phyloP scores from a whole-genome alignment of 371 early-diverging fungal genomes.

The Cokeromyces recurvatus region DNA sequence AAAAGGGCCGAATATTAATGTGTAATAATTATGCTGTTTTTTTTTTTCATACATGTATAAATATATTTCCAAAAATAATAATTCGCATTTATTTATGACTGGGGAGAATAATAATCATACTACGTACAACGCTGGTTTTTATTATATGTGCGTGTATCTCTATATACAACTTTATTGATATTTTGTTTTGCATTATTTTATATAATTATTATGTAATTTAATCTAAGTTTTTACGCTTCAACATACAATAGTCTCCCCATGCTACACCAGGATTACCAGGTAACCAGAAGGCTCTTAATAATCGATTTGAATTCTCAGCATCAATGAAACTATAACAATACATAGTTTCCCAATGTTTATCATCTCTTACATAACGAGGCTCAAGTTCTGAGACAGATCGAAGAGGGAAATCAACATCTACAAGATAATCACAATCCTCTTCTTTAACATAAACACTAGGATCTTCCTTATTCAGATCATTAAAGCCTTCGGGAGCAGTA shows the following conservation, averaged over 20 bases:
- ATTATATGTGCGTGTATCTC: no score
- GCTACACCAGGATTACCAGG: slow-evolving; percentile 38
- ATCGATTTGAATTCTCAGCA: slow-evolving; percentile 34
- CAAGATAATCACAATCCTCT: slow-evolving; percentile 65
- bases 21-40: no score
- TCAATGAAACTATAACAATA: slow-evolving; percentile 59
- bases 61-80: no score
- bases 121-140: no score
- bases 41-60: no score
- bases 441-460: slow-evolving; percentile 41
- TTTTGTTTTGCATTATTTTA: no score
- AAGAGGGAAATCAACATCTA: slow-evolving; percentile 58
- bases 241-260: slow-evolving; percentile 68
- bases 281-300: slow-evolving; percentile 56
- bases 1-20: no score
- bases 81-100: no score
- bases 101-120: no score
- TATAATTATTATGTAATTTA: no score
- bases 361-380: slow-evolving; percentile 43
- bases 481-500: slow-evolving; percentile 54
- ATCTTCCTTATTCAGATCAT: slow-evolving; percentile 71
- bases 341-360: slow-evolving; percentile 51
- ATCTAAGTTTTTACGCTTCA: slow-evolving; percentile 27
- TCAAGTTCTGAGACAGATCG: slow-evolving; percentile 32
- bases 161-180: no score